These are phyloP conservation scores for Mortierella sp. DNA, from an alignment of 371 early-diverging fungal genomes.

Conservation along the genomic window DNA sequence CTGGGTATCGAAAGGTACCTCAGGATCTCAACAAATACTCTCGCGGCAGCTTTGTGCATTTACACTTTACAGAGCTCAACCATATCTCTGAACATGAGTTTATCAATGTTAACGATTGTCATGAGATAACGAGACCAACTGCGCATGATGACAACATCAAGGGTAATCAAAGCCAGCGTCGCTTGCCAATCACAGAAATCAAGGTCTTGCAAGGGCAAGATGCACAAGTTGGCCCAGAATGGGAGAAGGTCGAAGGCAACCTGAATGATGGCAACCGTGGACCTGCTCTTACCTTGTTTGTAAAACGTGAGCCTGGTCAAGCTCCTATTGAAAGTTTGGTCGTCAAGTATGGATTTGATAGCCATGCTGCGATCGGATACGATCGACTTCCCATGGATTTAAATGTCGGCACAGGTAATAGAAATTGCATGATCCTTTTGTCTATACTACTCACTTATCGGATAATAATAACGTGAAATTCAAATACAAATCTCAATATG, in stretches of 20 bases:
- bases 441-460: constrained; percentile 27
- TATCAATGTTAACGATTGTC: neutral
- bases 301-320: constrained; percentile 28
- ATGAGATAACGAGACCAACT: constrained; percentile 5
- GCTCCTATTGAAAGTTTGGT: constrained; percentile 48
- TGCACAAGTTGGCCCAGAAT: constrained; percentile 52
- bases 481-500: constrained; percentile 39
- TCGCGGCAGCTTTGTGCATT: constrained; percentile 54
- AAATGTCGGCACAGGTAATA: constrained; percentile 49
- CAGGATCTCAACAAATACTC: constrained; percentile 62
- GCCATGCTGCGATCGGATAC: constrained; percentile 56
- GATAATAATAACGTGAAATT: constrained; percentile 40
- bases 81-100: constrained; percentile 14
- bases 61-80: constrained; percentile 59
- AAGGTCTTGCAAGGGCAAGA: constrained; percentile 39
- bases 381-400: constrained; percentile 49
- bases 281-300: constrained; percentile 50
- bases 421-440: neutral
- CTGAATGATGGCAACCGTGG: constrained; percentile 50
- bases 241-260: constrained; percentile 53
- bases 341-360: constrained; percentile 52
- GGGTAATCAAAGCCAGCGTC: neutral
- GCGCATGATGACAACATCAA: neutral
- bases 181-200: constrained; percentile 54
- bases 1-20: constrained; percentile 61